A percentile compares a stretch with the other conserved stretches of the same genome.
Conservation (phyloP, 2,329 filamentous ascomycete species). For the Parafenestella ontariensis region DNA sequence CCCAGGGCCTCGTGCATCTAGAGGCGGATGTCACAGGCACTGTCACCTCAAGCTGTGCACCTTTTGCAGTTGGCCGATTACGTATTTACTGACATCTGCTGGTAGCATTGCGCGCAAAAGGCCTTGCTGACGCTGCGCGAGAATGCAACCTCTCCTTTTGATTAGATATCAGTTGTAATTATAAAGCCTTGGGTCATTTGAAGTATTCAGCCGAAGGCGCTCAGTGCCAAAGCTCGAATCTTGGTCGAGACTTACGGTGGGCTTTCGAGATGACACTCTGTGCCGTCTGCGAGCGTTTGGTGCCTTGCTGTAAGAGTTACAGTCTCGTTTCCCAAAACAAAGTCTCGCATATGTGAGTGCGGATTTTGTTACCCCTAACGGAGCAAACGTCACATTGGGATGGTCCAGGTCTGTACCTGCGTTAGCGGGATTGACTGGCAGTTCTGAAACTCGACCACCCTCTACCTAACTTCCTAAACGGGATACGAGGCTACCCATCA, state of each 20-base stretch:
- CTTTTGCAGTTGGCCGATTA: slow-evolving; percentile 9
- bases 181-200: not conserved
- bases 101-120: slow-evolving; percentile 1
- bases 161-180: not conserved
- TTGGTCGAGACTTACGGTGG: slow-evolving; percentile 5
- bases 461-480: slow-evolving; percentile 30
- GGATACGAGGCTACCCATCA: slow-evolving; percentile 29
- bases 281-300: slow-evolving; percentile 36
- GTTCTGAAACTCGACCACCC: slow-evolving; percentile 43
- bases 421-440: slow-evolving; percentile 38
- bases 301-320: slow-evolving; percentile 32
- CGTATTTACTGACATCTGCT: slow-evolving; percentile 8
- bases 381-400: slow-evolving; percentile 45
- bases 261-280: slow-evolving; percentile 5
- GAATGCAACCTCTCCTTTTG: not conserved
- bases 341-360: slow-evolving; percentile 12
- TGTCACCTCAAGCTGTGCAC: slow-evolving; percentile 23
- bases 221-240: not conserved
- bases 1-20: slow-evolving; percentile 39
- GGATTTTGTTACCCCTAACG: slow-evolving; percentile 33
- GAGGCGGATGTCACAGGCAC: slow-evolving; percentile 31
- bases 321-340: slow-evolving; percentile 43
- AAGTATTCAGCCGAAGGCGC: not conserved
- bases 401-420: slow-evolving; percentile 44
- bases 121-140: not conserved